These are phyloP conservation scores for Rhodotorula kratochvilovae DNA, from an alignment of 768 basidiomycete genomes.

Conservation along the genomic window DNA sequence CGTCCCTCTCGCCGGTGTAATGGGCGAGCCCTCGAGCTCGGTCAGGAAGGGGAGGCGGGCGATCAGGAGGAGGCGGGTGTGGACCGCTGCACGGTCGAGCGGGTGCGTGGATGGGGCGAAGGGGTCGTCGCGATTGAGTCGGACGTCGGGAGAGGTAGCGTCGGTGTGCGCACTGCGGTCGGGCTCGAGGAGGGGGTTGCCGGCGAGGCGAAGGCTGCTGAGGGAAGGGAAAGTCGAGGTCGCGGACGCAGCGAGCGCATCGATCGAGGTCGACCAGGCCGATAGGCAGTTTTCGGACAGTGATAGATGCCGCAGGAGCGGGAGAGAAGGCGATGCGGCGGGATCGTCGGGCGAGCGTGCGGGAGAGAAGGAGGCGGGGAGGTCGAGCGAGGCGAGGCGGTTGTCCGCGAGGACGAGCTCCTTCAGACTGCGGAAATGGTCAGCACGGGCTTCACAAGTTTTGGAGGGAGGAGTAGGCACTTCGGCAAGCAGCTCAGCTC, in stretches of 20 bases:
- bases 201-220: constrained; percentile 58
- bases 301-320: constrained; percentile 54
- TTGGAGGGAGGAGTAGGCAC: constrained; percentile 16
- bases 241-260: constrained; percentile 52
- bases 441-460: not conserved
- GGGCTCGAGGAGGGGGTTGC: constrained; percentile 64
- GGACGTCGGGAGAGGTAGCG: too few relatives aligned
- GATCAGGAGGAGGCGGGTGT: constrained; percentile 60
- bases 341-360: constrained; percentile 50
- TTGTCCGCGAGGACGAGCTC: constrained; percentile 67
- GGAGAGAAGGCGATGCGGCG: not conserved
- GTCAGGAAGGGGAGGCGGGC: constrained; percentile 64
- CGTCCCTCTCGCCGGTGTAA: constrained; percentile 66
- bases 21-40: constrained; percentile 66
- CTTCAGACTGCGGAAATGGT: constrained; percentile 53
- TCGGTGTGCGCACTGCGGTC: too few relatives aligned
- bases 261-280: constrained; percentile 59
- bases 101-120: not conserved
- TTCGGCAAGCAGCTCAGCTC: constrained; percentile 20
- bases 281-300: constrained; percentile 61
- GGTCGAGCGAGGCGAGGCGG: constrained; percentile 52
- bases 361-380: constrained; percentile 55
- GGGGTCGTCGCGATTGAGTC: too few relatives aligned
- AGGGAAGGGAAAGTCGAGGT: constrained; percentile 59
- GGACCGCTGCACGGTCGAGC: constrained; percentile 46